Conservation (phyloP, 106 monocot genomes). For the Gastrodia elata region DNA sequence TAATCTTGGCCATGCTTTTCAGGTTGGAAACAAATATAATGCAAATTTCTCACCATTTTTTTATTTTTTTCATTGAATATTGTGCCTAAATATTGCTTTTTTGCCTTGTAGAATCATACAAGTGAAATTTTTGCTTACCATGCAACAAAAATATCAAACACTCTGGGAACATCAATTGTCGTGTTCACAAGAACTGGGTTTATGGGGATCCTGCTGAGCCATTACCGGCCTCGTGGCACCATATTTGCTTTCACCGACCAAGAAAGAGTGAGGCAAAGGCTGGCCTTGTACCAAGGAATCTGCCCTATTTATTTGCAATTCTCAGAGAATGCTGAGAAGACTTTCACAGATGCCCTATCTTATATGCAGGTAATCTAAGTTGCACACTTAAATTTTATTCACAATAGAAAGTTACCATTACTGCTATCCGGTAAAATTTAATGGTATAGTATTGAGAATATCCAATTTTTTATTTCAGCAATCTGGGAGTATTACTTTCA, state of each 20-base stretch:
- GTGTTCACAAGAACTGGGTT: slow-evolving; percentile 93
- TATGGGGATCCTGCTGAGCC: slow-evolving; percentile 95
- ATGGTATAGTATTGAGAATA: no score
- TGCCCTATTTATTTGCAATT: slow-evolving; percentile 81
- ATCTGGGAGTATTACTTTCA: no score
- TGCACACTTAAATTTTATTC: background rate
- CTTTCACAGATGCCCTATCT: slow-evolving; percentile 62
- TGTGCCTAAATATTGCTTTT: background rate
- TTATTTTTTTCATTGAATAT: background rate
- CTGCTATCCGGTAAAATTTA: no score
- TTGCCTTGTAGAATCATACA: slow-evolving; percentile 67
- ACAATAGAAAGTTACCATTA: no score
- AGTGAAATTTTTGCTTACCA: slow-evolving; percentile 99
- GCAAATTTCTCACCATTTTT: background rate
- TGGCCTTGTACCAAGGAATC: slow-evolving; percentile 92
- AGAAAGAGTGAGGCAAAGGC: slow-evolving; percentile 89
- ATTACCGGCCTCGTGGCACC: slow-evolving; percentile 88
- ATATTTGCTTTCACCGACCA: slow-evolving; percentile 98
- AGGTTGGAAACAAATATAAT: slow-evolving; percentile 35
- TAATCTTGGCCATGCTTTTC: slow-evolving; percentile 88
- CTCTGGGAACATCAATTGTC: slow-evolving; percentile 84
- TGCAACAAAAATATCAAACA: slow-evolving; percentile 98
- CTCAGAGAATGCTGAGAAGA: slow-evolving; percentile 69
- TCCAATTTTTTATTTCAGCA: background rate
- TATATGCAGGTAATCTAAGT: slow-evolving; percentile 55